phyloP scores from a whole-genome alignment of 192 early-diverging fungal species.

The Fimicolochytrium jonesii region DNA sequence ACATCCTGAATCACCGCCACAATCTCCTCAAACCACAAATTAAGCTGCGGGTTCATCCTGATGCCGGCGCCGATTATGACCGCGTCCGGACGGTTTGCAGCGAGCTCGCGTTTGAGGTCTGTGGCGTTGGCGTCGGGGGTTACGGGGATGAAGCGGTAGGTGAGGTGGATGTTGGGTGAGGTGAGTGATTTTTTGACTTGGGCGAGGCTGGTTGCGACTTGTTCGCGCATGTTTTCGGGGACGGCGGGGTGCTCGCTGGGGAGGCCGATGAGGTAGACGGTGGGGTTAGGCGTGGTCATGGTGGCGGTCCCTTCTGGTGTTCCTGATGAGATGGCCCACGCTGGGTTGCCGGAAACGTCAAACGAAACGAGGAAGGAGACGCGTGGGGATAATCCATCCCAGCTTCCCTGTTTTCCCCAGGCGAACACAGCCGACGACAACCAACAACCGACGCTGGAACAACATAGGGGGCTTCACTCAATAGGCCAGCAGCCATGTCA shows the following conservation, averaged over 20 bases:
- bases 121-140: neutral
- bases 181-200: neutral
- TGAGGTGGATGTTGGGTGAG: neutral
- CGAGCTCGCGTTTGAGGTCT: neutral
- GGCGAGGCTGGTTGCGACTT: neutral
- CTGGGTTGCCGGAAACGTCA: too few relatives aligned
- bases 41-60: neutral
- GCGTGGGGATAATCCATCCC: too few relatives aligned
- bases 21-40: conserved; percentile 1
- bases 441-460: too few relatives aligned
- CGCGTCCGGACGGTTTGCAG: neutral
- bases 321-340: too few relatives aligned
- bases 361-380: too few relatives aligned
- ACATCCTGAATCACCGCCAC: neutral
- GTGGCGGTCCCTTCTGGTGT: too few relatives aligned
- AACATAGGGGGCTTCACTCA: too few relatives aligned
- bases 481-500: too few relatives aligned
- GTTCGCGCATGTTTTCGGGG: neutral
- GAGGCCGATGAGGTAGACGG: conserved; percentile 12
- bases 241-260: conserved; percentile 3
- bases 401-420: too few relatives aligned
- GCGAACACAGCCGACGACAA: too few relatives aligned
- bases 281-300: too few relatives aligned
- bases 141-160: neutral
- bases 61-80: conserved; percentile 8